Base-by-base conservation (phyloP, 306 rosid species). In the Elaeagnus macrophylla region DNA sequence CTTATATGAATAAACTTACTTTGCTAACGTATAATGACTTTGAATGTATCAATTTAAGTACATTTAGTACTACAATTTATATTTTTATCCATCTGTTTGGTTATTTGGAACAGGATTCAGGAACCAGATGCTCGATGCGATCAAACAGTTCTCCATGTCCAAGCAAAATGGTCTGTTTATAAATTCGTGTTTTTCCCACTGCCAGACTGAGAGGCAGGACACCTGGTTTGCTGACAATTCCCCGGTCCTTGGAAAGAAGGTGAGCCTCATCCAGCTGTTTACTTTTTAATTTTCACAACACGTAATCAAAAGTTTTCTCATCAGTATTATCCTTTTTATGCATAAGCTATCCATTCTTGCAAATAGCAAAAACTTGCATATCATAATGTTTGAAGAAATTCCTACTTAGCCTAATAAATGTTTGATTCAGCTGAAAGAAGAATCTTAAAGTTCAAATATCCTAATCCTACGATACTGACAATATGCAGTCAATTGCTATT, bases 201-300 rank as follows among this genome's bases (percentile, higher is more conserved):
- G 96, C 84, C 99, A 91, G 78, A 55, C 79, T 6, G 99, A 87
- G 85, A 78, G 95, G 66, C 99, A 73, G 61, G 99, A 87, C 53
- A 91, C 96, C 45, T 91, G 99, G 99, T 87, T 87, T 70, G 77
- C 95, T 19, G 83, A 80, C 60, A 48, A 84, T 61, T 87, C 96
- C 55, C 96, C 99, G 2, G 79, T 77, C 37, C 39, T 87, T 3
- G 20, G 60, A 15, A 87, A 84, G 58, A 87, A 87, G 96, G 95
- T 87, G 58, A 72, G 48, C 56, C 52, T 67, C 12, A 16, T 68
- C 32, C 50, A 12, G 39, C 48, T 13, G 5, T 18, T 6, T n/a
- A 38, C 37, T 16, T 53, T 55, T 54, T 5, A 48, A 53, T 39
- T 25, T 25, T 25, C 32, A 25, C 4, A 25, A 25, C 4, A 5